Evolutionary conservation across 164 flowering plant genomes (phyloP).

Genomic region (Dillenia suffruticosa): DNA sequence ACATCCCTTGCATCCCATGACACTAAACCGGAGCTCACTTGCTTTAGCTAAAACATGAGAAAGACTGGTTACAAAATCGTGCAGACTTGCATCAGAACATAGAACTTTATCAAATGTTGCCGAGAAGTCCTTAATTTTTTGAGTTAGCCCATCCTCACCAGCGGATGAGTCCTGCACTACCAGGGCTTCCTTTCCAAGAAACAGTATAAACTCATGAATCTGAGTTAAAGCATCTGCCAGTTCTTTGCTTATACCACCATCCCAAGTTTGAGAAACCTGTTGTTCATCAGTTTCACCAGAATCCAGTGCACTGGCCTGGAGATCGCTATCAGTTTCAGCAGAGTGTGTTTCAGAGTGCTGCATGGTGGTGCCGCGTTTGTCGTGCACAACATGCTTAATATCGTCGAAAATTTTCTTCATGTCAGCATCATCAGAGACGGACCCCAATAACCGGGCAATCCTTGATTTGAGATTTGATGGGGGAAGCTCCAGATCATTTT

Average conservation of each 20-base stretch:
- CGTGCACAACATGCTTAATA: constrained; percentile 43
- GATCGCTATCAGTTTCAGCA: constrained; percentile 22
- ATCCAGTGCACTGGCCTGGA: constrained; percentile 27
- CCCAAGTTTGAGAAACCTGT: constrained; percentile 23
- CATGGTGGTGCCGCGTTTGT: constrained; percentile 31
- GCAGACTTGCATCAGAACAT: constrained; percentile 28
- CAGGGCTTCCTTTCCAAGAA: constrained; percentile 63
- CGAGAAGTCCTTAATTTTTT: constrained; percentile 52
- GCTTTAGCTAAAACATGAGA: constrained; percentile 59
- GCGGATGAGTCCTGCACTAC: constrained; percentile 32
- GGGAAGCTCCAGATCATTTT: too few species aligned
- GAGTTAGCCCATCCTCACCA: constrained; percentile 34
- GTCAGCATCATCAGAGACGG: constrained; percentile 31
- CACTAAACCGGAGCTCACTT: constrained; percentile 45
- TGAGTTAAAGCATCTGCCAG: constrained; percentile 54
- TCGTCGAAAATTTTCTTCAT: constrained; percentile 42
- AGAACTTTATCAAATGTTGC: constrained; percentile 39
- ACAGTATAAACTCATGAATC: constrained; percentile 61
- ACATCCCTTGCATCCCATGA: constrained; percentile 42
- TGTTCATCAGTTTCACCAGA: constrained; percentile 24
- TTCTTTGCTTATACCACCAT: constrained; percentile 24
- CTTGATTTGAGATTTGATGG: constrained; percentile 26
- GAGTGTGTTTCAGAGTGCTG: constrained; percentile 29
- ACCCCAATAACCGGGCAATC: constrained; percentile 32
- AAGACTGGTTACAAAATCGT: constrained; percentile 59